These are phyloP conservation scores for Scedosporium aurantiacum DNA, from an alignment of 2,329 filamentous ascomycete genomes.

Conservation along the genomic window DNA sequence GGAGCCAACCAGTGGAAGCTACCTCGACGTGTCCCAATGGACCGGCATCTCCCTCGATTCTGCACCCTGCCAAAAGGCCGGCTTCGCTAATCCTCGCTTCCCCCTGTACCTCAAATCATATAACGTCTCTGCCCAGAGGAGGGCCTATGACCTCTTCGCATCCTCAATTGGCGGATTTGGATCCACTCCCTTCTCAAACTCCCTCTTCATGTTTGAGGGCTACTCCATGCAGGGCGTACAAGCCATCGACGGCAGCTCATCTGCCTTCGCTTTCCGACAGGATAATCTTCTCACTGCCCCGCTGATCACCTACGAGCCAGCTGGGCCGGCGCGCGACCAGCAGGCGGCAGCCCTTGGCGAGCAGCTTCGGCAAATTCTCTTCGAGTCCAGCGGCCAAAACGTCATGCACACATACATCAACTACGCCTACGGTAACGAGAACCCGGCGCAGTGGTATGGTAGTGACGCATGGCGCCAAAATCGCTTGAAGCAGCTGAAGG, in stretches of 20 bases:
- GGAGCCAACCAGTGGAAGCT: slow-evolving; percentile 25
- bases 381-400: slow-evolving; percentile 19
- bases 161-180: slow-evolving; percentile 6
- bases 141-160: slow-evolving; percentile 23
- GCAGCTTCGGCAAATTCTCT: slow-evolving; percentile 24
- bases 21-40: slow-evolving; percentile 33
- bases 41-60: slow-evolving; percentile 25
- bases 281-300: slow-evolving; percentile 31
- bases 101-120: slow-evolving; percentile 31
- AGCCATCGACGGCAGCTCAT: slow-evolving; percentile 20
- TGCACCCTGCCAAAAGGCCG: slow-evolving; percentile 29
- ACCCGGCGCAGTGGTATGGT: slow-evolving; percentile 31
- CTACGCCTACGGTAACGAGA: slow-evolving; percentile 39
- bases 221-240: slow-evolving; percentile 37
- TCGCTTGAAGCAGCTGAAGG: slow-evolving; percentile 31
- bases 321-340: slow-evolving; percentile 19
- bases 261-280: slow-evolving; percentile 34
- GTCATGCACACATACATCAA: slow-evolving; percentile 34
- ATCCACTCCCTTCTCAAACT: slow-evolving; percentile 16
- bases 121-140: slow-evolving; percentile 18
- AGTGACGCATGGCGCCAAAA: slow-evolving; percentile 31
- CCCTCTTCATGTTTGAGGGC: slow-evolving; percentile 44
- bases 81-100: slow-evolving; percentile 28
- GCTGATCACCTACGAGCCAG: slow-evolving; percentile 24
- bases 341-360: slow-evolving; percentile 25